Evolutionary conservation across 257 asterid species (phyloP).

Genomic region (Ballota nigra): DNA sequence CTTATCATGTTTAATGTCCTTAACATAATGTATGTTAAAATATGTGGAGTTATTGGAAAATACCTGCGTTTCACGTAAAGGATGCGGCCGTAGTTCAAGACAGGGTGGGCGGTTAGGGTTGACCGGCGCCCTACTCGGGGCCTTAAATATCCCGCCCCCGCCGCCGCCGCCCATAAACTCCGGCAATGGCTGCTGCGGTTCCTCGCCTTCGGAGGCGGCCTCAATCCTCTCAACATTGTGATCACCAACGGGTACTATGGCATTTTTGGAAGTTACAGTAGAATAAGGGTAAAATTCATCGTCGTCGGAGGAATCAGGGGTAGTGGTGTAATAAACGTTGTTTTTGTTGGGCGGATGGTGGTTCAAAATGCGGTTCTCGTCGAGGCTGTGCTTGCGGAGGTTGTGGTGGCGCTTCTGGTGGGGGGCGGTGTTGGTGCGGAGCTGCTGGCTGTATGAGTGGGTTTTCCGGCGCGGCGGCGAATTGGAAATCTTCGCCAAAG

Average conservation of each 20-base stretch:
- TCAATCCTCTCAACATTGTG: slow-evolving; percentile 32
- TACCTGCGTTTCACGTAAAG: slow-evolving; percentile 79
- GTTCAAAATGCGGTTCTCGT: slow-evolving; percentile 39
- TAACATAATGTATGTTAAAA: neutral
- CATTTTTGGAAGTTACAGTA: slow-evolving; percentile 25
- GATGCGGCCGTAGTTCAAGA: slow-evolving; percentile 79
- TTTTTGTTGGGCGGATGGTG: slow-evolving; percentile 18
- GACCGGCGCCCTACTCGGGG: slow-evolving; percentile 61
- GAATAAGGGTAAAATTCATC: slow-evolving; percentile 60
- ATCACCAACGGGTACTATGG: slow-evolving; percentile 27
- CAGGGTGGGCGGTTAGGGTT: slow-evolving; percentile 62
- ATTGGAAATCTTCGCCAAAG: slow-evolving; percentile 38
- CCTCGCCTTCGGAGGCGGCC: slow-evolving; percentile 24
- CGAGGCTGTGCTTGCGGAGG: slow-evolving; percentile 73
- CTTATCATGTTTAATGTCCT: neutral
- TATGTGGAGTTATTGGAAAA: no score
- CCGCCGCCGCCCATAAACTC: slow-evolving; percentile 66
- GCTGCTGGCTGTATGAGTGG: slow-evolving; percentile 61
- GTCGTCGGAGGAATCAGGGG: slow-evolving; percentile 44
- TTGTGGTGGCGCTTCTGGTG: slow-evolving; percentile 52
- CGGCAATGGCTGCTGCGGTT: slow-evolving; percentile 49
- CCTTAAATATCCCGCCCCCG: slow-evolving; percentile 58
- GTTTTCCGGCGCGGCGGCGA: slow-evolving; percentile 53
- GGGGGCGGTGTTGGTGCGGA: slow-evolving; percentile 51
- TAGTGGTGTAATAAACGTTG: slow-evolving; percentile 20